phyloP scores from a whole-genome alignment of 495 filamentous ascomycete genomes.

The Penicillium verhagenii region DNA sequence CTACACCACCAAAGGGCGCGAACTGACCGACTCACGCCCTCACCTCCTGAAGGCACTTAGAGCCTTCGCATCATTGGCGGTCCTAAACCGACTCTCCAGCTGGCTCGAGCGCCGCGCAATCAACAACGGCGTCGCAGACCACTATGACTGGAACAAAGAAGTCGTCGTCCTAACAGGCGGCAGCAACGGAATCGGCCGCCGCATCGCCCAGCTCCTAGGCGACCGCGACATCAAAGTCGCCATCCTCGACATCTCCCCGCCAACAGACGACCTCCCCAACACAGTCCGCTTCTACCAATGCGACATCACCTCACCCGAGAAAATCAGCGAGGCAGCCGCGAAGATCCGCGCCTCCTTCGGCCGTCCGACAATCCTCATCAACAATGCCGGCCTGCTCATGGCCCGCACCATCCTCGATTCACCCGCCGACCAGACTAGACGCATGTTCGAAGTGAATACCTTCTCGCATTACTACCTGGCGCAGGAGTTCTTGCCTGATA shows the following conservation, averaged over 20 bases:
- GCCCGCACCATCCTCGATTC: slow-evolving; percentile 59
- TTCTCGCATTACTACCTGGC: slow-evolving; percentile 65
- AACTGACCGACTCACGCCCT: slow-evolving; percentile 49
- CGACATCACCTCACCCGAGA: slow-evolving; percentile 57
- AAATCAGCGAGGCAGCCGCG: slow-evolving; percentile 45
- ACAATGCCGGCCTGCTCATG: slow-evolving; percentile 70
- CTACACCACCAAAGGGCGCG: slow-evolving; percentile 57
- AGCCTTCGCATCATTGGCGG: slow-evolving; percentile 34
- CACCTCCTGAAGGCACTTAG: slow-evolving; percentile 26
- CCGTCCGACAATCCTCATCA: slow-evolving; percentile 68
- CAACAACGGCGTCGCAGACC: slow-evolving; percentile 61
- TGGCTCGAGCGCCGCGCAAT: slow-evolving; percentile 53
- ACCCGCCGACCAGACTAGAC: slow-evolving; percentile 54
- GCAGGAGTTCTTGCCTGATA: slow-evolving; percentile 65
- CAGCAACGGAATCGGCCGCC: slow-evolving; percentile 64
- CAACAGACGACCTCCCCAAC: slow-evolving; percentile 52
- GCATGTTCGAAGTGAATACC: slow-evolving; percentile 72
- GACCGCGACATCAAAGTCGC: slow-evolving; percentile 59
- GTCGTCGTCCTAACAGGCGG: slow-evolving; percentile 72
- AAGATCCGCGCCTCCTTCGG: slow-evolving; percentile 57
- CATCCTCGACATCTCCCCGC: slow-evolving; percentile 65
- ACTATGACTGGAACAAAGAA: slow-evolving; percentile 68
- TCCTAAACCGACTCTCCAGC: slow-evolving; percentile 45
- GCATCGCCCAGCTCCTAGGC: slow-evolving; percentile 59
- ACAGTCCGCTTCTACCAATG: slow-evolving; percentile 62